These are phyloP conservation scores for Trichoderma sp. DNA, from an alignment of 2,329 filamentous ascomycete species.

Conservation along the genomic window DNA sequence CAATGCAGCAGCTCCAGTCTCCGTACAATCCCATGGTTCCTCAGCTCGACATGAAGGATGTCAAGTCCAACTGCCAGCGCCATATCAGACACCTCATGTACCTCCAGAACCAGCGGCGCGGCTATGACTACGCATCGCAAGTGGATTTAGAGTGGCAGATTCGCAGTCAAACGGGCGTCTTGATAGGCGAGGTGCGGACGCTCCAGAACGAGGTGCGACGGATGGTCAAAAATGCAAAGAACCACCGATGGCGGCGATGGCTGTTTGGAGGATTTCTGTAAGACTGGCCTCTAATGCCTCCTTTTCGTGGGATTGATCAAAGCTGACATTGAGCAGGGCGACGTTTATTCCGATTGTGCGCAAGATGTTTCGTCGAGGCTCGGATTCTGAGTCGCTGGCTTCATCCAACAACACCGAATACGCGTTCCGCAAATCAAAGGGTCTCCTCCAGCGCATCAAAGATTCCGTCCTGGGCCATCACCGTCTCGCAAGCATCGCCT, in stretches of 20 bases:
- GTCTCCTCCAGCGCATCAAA: constrained; percentile 55
- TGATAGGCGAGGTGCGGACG: constrained; percentile 50
- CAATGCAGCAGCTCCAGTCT: constrained; percentile 25
- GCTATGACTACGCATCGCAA: constrained; percentile 38
- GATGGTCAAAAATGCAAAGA: constrained; percentile 51
- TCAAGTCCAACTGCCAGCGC: constrained; percentile 44
- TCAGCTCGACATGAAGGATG: constrained; percentile 35
- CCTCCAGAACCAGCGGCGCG: constrained; percentile 40
- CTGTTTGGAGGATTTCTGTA: constrained; percentile 57
- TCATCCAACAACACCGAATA: constrained; percentile 60
- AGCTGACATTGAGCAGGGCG: constrained; percentile 42
- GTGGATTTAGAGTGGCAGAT: constrained; percentile 50
- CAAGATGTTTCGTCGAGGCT: constrained; percentile 53
- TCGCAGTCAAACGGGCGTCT: constrained; percentile 47
- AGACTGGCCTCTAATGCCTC: constrained; percentile 35
- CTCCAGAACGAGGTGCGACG: constrained; percentile 51
- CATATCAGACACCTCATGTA: constrained; percentile 44
- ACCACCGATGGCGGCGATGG: constrained; percentile 57
- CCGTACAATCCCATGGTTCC: constrained; percentile 18
- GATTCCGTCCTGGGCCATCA: constrained; percentile 49
- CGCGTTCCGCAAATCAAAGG: constrained; percentile 56
- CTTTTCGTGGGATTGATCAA: not conserved
- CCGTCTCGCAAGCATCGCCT: constrained; percentile 52
- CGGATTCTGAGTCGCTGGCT: constrained; percentile 42
- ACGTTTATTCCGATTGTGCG: constrained; percentile 58